A percentile compares a stretch with the other conserved stretches of the same genome.
Conservation (phyloP, 2,329 filamentous ascomycete species). For the Trichophyton schoenleinii region DNA sequence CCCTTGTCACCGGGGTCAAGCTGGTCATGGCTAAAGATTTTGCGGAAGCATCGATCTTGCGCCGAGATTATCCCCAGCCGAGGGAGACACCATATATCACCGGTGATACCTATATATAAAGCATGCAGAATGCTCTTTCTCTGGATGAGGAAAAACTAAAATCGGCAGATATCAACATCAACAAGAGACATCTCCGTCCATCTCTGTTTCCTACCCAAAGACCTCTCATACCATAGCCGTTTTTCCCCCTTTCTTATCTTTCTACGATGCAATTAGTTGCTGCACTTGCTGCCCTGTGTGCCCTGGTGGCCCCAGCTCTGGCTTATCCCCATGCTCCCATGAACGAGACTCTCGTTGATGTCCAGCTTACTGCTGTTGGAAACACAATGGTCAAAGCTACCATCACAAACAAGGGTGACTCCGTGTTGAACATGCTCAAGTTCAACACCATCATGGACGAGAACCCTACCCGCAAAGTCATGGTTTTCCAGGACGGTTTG, state of each 20-base stretch:
- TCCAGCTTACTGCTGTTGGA: constrained; percentile 8
- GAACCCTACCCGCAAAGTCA: constrained; percentile 7
- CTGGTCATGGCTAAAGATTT: not conserved
- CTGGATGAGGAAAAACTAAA: not conserved
- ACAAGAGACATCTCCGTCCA: not conserved
- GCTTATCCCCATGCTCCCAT: not conserved
- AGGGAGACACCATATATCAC: not conserved
- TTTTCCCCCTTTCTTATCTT: not conserved
- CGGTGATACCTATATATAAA: not conserved
- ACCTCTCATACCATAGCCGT: not conserved
- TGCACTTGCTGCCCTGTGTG: not conserved
- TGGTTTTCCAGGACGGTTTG: constrained; percentile 10
- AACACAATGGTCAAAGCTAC: constrained; percentile 10
- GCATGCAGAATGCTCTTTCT: not conserved
- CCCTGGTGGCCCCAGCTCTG: not conserved
- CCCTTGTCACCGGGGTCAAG: not conserved
- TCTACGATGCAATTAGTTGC: not conserved
- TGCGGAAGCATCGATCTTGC: not conserved
- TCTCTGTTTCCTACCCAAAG: not conserved
- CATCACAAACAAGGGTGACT: constrained; percentile 9
- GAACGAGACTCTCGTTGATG: not conserved
- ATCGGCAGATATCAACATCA: not conserved
- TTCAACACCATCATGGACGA: constrained; percentile 10
- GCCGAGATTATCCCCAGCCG: not conserved
- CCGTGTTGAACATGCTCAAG: constrained; percentile 5